These are phyloP conservation scores for Perkinsus olseni DNA, from an alignment of 169 alveolate genomes.

Conservation along the genomic window DNA sequence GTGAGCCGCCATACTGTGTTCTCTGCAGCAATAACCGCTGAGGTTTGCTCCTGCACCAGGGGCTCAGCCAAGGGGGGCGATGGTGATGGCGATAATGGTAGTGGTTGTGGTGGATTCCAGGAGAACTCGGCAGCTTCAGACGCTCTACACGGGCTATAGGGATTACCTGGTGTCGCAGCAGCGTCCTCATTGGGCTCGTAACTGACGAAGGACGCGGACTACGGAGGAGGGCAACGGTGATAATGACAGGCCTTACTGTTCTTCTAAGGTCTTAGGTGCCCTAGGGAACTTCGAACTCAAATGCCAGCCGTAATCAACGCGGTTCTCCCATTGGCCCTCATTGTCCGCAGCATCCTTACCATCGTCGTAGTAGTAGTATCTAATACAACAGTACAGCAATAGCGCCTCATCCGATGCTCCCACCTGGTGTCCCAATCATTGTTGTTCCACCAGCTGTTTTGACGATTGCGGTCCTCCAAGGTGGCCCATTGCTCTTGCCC, in stretches of 20 bases:
- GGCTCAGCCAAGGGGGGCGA: slow-evolving; percentile 1
- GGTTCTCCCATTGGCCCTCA: not conserved
- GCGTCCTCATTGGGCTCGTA: not conserved
- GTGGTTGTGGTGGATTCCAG: not conserved
- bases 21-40: not conserved
- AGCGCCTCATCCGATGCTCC: not conserved
- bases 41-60: not conserved
- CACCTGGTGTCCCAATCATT: not conserved
- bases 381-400: not conserved
- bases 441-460: not conserved
- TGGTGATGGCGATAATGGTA: not conserved
- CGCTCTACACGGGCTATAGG: not conserved
- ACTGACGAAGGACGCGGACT: not conserved
- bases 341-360: not conserved
- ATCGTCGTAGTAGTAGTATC: not conserved
- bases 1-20: not conserved
- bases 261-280: not conserved
- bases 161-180: not conserved
- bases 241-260: not conserved
- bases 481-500: not conserved
- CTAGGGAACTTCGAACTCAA: not conserved
- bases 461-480: not conserved
- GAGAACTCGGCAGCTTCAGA: not conserved
- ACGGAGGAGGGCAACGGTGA: not conserved
- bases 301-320: not conserved